phyloP scores from a whole-genome alignment of 768 basidiomycete species.

The Nidula microcarpa region DNA sequence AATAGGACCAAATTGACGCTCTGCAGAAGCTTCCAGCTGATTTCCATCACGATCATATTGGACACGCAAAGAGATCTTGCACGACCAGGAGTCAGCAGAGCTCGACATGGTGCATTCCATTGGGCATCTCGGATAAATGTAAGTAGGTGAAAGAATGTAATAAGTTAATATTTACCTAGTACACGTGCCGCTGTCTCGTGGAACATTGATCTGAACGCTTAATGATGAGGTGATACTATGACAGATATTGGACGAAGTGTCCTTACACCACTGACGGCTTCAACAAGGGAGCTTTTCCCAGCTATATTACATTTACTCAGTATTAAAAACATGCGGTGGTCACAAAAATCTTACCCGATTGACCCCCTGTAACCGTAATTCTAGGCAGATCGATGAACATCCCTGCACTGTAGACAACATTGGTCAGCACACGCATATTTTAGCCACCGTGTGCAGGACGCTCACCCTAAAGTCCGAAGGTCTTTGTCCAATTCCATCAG shows the following conservation, averaged over 20 bases:
- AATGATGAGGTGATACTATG: neutral
- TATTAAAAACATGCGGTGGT: neutral
- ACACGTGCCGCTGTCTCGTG: conserved; percentile 59
- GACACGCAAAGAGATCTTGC: conserved; percentile 34
- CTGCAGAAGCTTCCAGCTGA: conserved; percentile 5
- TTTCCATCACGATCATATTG: conserved; percentile 17
- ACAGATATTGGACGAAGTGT: neutral
- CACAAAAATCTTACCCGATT: conserved; percentile 35
- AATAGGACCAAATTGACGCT: conserved; percentile 34
- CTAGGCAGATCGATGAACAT: conserved; percentile 42
- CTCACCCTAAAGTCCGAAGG: conserved; percentile 37
- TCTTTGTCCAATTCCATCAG: conserved; percentile 34
- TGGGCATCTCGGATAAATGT: conserved; percentile 34
- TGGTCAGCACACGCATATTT: neutral
- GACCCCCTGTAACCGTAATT: conserved; percentile 53
- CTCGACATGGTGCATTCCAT: conserved; percentile 51
- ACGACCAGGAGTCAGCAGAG: conserved; percentile 33
- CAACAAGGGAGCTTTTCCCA: conserved; percentile 59
- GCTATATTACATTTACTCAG: conserved; percentile 16
- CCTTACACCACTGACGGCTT: conserved; percentile 53
- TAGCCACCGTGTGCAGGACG: neutral
- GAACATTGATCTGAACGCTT: conserved; percentile 47
- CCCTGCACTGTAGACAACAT: conserved; percentile 22
- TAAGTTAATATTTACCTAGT: conserved; percentile 33
- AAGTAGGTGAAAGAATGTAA: neutral